These are phyloP conservation scores for Talaromyces proteolyticus DNA, from an alignment of 495 filamentous ascomycete species.

Conservation along the genomic window DNA sequence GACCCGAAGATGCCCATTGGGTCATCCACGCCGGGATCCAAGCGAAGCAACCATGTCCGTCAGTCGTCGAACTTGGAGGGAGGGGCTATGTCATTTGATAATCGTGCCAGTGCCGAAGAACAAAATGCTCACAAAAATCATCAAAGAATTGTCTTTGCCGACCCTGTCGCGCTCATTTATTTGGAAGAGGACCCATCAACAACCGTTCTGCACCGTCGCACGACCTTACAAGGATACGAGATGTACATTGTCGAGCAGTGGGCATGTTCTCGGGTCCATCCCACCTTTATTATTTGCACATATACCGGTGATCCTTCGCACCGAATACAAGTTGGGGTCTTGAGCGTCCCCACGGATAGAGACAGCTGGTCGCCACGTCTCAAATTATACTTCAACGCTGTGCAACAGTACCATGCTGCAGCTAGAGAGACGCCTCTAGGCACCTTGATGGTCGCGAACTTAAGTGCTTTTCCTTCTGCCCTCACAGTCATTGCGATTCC, in stretches of 20 bases:
- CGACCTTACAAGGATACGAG: constrained; percentile 76
- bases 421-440: constrained; percentile 77
- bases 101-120: constrained; percentile 14
- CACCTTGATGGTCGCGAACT: constrained; percentile 87
- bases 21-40: not conserved
- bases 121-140: constrained; percentile 14
- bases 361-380: constrained; percentile 72
- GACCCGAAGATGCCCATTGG: not conserved
- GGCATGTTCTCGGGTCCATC: constrained; percentile 86
- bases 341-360: constrained; percentile 81
- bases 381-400: constrained; percentile 77
- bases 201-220: constrained; percentile 63
- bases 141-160: constrained; percentile 61
- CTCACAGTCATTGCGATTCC: constrained; percentile 86
- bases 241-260: constrained; percentile 96
- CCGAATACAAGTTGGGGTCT: constrained; percentile 67
- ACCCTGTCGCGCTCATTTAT: constrained; percentile 75
- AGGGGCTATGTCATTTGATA: constrained; percentile 10
- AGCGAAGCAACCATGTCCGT: not conserved
- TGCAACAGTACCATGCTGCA: constrained; percentile 77
- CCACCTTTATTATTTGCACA: constrained; percentile 87
- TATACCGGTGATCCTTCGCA: constrained; percentile 87
- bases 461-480: constrained; percentile 82
- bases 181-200: constrained; percentile 83
- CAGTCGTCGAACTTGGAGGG: not conserved